Base-by-base conservation (phyloP, 176 grass and related monocot species). In the Urochloa ruziziensis region DNA sequence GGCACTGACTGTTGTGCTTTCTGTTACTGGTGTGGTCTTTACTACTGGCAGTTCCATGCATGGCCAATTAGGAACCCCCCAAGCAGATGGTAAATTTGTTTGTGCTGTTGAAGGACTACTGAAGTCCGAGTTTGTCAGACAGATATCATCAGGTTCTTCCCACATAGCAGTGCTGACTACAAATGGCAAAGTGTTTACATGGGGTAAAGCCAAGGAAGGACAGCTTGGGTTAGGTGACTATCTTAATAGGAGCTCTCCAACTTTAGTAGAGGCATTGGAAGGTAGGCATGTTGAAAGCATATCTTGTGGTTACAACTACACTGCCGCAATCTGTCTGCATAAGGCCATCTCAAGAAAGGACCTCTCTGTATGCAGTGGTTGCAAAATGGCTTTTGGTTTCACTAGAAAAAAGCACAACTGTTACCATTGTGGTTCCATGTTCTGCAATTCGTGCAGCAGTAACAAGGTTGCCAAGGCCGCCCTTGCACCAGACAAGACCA, bases 331-430 rank as follows among this genome's bases (percentile, higher is more conserved):
- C 77, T 98, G 93, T 86, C 80, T 93, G 69, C 96, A 98, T 33
- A 93, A 91, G 70, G 79, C 87, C 33, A 90, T 98, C 57, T 95
- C 96, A 74, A 88, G 85, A 44, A 98, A 93, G 84, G 93, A 95
- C 53, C 91, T 95, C 30, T 91, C 82, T 10, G 27, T 95, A 58
- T 98, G 96, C 78, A 93, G 77, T 0, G 75, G 82, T 60, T 98
- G 96, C 69, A 89, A 88, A 89, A 85, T 86, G 84, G 65, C 87
- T 86, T 95, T 98, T 84, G 91, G 89, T 78, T 93, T 98, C 80
- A 86, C 89, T 29, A 93, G 91, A 63, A 98, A 98, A 80, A 95
- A 90, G 24, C 96, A 98, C 77, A 95, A 93, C 67, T 95, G 96
- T 74, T 93, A 98, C 77, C 91, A 95, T 83, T 95, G 96, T 86